phyloP scores from a whole-genome alignment of 345 rosid species.

The Combretum micranthum region DNA sequence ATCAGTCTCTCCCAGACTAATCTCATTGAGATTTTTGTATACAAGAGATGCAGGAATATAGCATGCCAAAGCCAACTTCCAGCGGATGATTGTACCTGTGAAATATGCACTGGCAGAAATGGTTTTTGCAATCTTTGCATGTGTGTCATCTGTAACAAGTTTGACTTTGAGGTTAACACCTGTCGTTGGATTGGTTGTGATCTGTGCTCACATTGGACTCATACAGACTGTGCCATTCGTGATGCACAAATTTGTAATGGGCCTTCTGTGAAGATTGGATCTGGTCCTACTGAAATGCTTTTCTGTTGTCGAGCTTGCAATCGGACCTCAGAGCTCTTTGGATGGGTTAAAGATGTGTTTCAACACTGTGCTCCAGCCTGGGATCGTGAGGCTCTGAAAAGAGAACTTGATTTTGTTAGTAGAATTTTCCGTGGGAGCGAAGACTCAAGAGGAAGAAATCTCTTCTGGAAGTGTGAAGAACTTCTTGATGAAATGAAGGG shows the following conservation, averaged over 20 bases:
- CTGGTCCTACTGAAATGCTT: conserved; percentile 76
- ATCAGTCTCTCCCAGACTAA: conserved; percentile 78
- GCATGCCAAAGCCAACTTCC: conserved; percentile 87
- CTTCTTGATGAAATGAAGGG: conserved; percentile 76
- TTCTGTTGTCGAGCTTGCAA: conserved; percentile 86
- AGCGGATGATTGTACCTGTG: conserved; percentile 86
- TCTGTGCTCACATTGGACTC: conserved; percentile 95
- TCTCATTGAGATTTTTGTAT: conserved; percentile 78
- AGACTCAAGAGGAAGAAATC: conserved; percentile 76
- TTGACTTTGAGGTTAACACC: conserved; percentile 90
- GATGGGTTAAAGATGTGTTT: conserved; percentile 98
- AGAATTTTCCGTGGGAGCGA: conserved; percentile 89
- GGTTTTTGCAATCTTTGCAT: conserved; percentile 98
- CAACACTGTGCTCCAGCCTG: conserved; percentile 91
- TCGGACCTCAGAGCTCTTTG: conserved; percentile 83
- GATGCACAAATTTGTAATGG: conserved; percentile 83
- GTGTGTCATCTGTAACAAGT: conserved; percentile 96
- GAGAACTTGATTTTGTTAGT: conserved; percentile 87
- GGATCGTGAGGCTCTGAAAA: conserved; percentile 75
- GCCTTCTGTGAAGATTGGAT: conserved; percentile 56
- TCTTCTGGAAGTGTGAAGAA: conserved; percentile 88
- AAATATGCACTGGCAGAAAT: conserved; percentile 64
- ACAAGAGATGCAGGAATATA: conserved; percentile 90
- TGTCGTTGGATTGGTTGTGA: conserved; percentile 99
- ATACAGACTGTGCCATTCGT: conserved; percentile 92